These are phyloP conservation scores for Phyllostachys edulis DNA, from an alignment of 176 grass and related monocot species.

Conservation along the genomic window DNA sequence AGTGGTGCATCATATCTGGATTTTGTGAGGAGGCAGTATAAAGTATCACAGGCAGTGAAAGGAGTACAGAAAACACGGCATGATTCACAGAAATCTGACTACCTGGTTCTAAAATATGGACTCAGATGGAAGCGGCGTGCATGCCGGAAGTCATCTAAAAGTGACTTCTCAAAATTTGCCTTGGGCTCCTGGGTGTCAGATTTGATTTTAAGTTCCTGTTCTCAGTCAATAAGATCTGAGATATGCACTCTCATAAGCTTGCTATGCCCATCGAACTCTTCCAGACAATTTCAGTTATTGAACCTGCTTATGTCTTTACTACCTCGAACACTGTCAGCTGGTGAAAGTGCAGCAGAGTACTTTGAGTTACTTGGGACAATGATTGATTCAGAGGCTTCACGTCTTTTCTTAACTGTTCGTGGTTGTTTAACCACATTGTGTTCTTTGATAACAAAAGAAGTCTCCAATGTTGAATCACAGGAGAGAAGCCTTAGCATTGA, in stretches of 20 bases:
- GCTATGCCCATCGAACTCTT: slow-evolving; percentile 76
- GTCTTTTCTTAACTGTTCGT: slow-evolving; percentile 80
- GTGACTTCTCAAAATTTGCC: slow-evolving; percentile 88
- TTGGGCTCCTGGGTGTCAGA: slow-evolving; percentile 93
- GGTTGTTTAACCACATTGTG: slow-evolving; percentile 78
- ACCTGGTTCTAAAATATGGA: slow-evolving; percentile 83
- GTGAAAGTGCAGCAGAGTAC: slow-evolving; percentile 91
- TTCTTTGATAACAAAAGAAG: slow-evolving; percentile 86
- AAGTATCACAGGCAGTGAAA: slow-evolving; percentile 77
- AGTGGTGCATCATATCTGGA: slow-evolving; percentile 93
- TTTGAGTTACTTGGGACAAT: slow-evolving; percentile 92
- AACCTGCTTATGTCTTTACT: slow-evolving; percentile 90
- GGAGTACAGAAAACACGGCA: slow-evolving; percentile 49
- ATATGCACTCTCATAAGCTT: slow-evolving; percentile 86
- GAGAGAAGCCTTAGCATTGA: slow-evolving; percentile 93
- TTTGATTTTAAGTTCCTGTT: slow-evolving; percentile 97
- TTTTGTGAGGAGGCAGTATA: slow-evolving; percentile 95
- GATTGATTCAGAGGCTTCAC: slow-evolving; percentile 75
- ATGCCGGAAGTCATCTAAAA: slow-evolving; percentile 72
- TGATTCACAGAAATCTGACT: slow-evolving; percentile 74
- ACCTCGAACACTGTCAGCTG: slow-evolving; percentile 68
- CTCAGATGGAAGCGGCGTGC: slow-evolving; percentile 87
- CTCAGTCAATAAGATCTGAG: slow-evolving; percentile 96
- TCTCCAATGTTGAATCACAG: slow-evolving; percentile 84
- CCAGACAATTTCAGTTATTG: slow-evolving; percentile 84